Percentiles rank a stretch among this genome's conserved stretches.
phyloP scores from a whole-genome alignment of 257 asterid genomes.

The Solanum piurae region DNA sequence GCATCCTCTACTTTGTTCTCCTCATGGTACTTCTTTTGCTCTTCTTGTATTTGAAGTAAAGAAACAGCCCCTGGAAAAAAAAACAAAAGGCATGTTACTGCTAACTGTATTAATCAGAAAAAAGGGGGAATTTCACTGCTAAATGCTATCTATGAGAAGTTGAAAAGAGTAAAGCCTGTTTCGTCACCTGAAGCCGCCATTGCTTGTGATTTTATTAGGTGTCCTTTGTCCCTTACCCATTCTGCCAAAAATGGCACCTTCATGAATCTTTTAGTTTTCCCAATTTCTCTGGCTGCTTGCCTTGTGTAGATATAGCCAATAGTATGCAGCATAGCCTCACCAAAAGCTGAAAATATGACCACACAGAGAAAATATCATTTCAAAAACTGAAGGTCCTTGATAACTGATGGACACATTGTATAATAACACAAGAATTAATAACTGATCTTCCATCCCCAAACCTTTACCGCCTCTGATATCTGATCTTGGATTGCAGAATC shows the following conservation, averaged over 20 bases:
- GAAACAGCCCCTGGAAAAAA: conserved; percentile 46
- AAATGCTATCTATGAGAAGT: background rate
- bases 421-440: background rate
- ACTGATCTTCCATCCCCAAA: background rate
- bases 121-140: background rate
- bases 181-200: conserved; percentile 74
- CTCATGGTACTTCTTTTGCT: conserved; percentile 44
- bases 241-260: conserved; percentile 78
- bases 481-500: background rate
- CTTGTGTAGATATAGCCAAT: conserved; percentile 80
- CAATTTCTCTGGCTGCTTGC: conserved; percentile 76
- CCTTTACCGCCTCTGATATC: background rate
- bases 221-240: conserved; percentile 80
- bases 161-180: background rate
- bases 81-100: background rate
- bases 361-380: background rate
- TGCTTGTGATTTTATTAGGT: conserved; percentile 51
- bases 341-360: conserved; percentile 55
- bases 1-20: conserved; percentile 42
- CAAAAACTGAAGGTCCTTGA: background rate
- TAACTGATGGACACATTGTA: background rate
- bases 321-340: conserved; percentile 74
- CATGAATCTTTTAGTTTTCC: conserved; percentile 68
- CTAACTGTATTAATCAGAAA: background rate
- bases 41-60: conserved; percentile 56